Percentiles rank a stretch among this genome's conserved stretches.
Conservation (phyloP, 768 basidiomycete genomes). For the Lentinula raphanica region DNA sequence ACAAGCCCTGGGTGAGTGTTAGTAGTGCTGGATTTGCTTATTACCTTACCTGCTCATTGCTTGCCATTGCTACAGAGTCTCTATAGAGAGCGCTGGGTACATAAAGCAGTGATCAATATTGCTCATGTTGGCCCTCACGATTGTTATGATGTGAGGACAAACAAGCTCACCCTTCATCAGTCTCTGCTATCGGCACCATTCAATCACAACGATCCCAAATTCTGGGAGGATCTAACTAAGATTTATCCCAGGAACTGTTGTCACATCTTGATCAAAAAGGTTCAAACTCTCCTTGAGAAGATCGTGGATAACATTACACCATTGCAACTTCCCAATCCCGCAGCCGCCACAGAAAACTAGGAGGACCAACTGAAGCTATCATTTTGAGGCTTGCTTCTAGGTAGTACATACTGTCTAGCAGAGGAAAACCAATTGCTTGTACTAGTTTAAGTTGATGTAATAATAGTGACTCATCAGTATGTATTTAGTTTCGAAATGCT, state of each 20-base stretch:
- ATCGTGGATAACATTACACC: background rate
- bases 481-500: no score
- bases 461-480: no score
- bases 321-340: background rate
- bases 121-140: background rate
- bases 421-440: no score
- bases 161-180: background rate
- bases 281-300: background rate
- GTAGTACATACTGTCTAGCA: no score
- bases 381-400: no score
- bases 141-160: background rate
- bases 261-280: background rate
- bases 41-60: background rate
- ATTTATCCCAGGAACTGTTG: background rate
- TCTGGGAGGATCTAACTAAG: background rate
- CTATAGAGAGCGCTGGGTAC: background rate
- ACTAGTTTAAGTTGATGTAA: no score
- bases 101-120: background rate
- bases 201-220: background rate
- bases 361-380: no score
- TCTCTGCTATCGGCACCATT: background rate
- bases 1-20: background rate
- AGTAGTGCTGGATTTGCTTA: background rate
- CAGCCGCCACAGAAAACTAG: no score
- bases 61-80: background rate